Evolutionary conservation across 2,329 filamentous ascomycete genomes (phyloP), one percentile per base, ranked within the genome.

Genomic region (Neofusicoccum cordaticola): DNA sequence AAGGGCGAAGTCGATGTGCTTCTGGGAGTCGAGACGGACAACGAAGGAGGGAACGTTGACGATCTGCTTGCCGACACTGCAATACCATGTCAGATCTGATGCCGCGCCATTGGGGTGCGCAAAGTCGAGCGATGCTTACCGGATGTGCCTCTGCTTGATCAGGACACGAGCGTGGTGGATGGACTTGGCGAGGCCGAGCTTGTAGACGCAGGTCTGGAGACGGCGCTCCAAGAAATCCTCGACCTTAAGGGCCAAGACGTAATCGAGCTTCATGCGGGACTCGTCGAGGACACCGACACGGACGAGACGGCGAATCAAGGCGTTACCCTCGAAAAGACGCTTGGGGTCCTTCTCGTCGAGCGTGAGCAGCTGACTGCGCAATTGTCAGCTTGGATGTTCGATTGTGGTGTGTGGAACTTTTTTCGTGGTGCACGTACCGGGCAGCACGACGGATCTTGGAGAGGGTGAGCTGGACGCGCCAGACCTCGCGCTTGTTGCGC

Each of bases 191-290:
- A 99, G 92, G 79, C 95, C 95, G 77, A 99, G 93, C 91, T 99
- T 98, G 91, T 97, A 98, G 83, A 99, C 95, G 79, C 94, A 97
- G 77, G 95, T 99, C 90, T 99, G 94, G 74, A 98, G 93, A 84
- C 95, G 93, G 79, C 95, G 94, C 91, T 99, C 95, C 85, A 99
- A 88, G 90, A 99, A 99, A 85, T 99, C 95, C 85, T 99, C 95
- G 78, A 96, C 91, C 88, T 97, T 96, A 69, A 99, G 90, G 85
- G 95, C 95, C 81, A 99, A 86, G 81, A 99, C 95, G 90, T 99
- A 97, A 97, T 99, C 95, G 88, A 99, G 95, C 91, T 97, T 99
- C 95, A 99, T 99, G 89, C 95, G 95, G 82, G 93, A 93, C 88
- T 99, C 95, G 83, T 99, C 95, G 79, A 99, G 92, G 79, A 99